Evolutionary conservation across 331 rosid genomes (phyloP).

Genomic region (Prunus yedoensis): DNA sequence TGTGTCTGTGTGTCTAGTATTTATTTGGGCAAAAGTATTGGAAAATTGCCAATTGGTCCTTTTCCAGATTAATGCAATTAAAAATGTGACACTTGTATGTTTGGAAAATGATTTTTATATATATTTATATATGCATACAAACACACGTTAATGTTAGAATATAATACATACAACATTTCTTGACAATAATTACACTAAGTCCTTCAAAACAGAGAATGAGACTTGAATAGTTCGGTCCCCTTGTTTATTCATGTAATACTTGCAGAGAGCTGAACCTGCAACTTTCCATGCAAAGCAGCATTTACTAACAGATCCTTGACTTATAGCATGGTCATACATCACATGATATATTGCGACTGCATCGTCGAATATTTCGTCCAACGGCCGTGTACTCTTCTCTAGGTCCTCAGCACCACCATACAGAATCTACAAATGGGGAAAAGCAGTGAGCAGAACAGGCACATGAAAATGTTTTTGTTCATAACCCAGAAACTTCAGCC

Average conservation of each 20-base stretch:
- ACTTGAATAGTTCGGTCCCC: slow-evolving; percentile 23
- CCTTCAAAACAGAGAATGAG: slow-evolving; percentile 46
- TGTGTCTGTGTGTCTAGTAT: too few relatives aligned
- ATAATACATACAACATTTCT: not conserved
- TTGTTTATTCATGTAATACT: slow-evolving; percentile 25
- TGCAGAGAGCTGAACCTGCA: slow-evolving; percentile 62
- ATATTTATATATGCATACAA: not conserved
- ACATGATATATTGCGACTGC: slow-evolving; percentile 62
- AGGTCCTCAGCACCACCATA: slow-evolving; percentile 46
- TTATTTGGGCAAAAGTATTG: too few relatives aligned
- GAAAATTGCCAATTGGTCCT: too few relatives aligned
- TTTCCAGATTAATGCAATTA: too few relatives aligned
- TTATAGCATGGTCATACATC: slow-evolving; percentile 45
- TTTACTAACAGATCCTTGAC: fast-evolving
- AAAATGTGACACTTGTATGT: too few relatives aligned
- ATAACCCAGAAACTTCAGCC: not conserved
- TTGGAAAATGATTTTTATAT: not conserved
- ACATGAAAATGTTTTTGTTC: not conserved
- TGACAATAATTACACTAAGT: slow-evolving; percentile 23
- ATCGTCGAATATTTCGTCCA: slow-evolving; percentile 46
- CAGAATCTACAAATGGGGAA: slow-evolving; percentile 35
- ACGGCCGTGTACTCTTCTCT: slow-evolving; percentile 38
- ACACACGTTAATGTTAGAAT: not conserved
- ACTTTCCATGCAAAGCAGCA: slow-evolving; percentile 74
- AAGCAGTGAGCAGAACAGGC: slow-evolving; percentile 11